Base-by-base conservation (phyloP, 2,329 filamentous ascomycete species). In the Macroventuria anomochaeta region DNA sequence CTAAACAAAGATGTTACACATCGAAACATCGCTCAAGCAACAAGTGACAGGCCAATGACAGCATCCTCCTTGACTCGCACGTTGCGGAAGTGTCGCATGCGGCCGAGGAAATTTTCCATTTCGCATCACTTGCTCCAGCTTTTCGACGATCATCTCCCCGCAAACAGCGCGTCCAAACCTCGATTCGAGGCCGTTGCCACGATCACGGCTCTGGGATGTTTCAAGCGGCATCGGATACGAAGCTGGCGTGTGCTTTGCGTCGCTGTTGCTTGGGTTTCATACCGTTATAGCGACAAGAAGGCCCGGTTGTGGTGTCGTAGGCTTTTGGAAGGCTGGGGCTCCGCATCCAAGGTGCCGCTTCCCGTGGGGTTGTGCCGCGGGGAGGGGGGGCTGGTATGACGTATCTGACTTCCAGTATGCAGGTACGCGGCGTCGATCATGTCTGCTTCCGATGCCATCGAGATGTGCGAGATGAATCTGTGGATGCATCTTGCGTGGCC, bases 401-500 rank as follows among this genome's bases (percentile, higher is more conserved):
- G 51, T 49, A 49, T 4, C 11, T 31, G 4, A 13, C 7, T 20
- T 15, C 44, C 17, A 31, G 3, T 20, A 39, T 44, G 39, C 51
- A 54, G 51, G 39, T 54, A 53, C 50, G 50, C 50, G 25, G 18
- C 8, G 44, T 31, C 39, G 51, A 54, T 54, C 34, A 23, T 37
- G n/a, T 20, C 41, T 28, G 25, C 37, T 23, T 40, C 13, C n/a
- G 28, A 40, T 26, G 18, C 7, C 25, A 41, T 37, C n/a, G 41
- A 41, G 26, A 52, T 40, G 12, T 34, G n/a, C 20, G 17, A 18
- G 17, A 17, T 29, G 18, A 7, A 15, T 21, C 12, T 15, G 23
- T 13, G 29, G 23, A 23, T 5, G 21, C 20, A 15, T 36, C 17
- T 32, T 47, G 38, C 18, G n/a, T n/a, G 15, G 7, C 25, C 38